Percentiles rank a stretch among this genome's conserved stretches.
phyloP scores from a whole-genome alignment of 2,329 filamentous ascomycete genomes.

The Fusarium proliferatum region DNA sequence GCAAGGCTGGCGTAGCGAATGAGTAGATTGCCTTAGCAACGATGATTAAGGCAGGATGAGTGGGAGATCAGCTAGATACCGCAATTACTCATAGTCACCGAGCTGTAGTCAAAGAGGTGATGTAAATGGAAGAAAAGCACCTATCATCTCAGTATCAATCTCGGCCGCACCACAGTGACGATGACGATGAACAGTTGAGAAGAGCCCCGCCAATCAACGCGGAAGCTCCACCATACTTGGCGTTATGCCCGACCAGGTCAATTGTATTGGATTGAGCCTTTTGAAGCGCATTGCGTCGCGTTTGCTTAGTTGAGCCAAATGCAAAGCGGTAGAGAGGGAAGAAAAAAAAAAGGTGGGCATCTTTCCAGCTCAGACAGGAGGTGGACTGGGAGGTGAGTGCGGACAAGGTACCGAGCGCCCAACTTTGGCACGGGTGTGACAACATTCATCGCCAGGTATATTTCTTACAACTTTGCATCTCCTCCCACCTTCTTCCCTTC shows the following conservation, averaged over 20 bases:
- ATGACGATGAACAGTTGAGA: slow-evolving; percentile 45
- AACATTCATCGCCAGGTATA: slow-evolving; percentile 36
- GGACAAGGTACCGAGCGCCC: slow-evolving; percentile 37
- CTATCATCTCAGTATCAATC: slow-evolving; percentile 12
- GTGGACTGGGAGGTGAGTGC: slow-evolving; percentile 15
- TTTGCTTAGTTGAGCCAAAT: slow-evolving; percentile 34
- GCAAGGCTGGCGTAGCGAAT: not conserved
- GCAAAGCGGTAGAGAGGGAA: not conserved
- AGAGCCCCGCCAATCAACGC: slow-evolving; percentile 42
- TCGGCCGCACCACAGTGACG: slow-evolving; percentile 36
- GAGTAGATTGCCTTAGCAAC: not conserved
- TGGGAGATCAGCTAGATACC: not conserved
- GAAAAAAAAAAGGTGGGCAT: slow-evolving; percentile 28
- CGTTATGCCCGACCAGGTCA: slow-evolving; percentile 36
- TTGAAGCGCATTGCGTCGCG: slow-evolving; percentile 22
- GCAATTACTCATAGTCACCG: slow-evolving; percentile 5
- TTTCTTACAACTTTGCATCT: slow-evolving; percentile 41
- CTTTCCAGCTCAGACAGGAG: slow-evolving; percentile 1
- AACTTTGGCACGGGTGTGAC: slow-evolving; percentile 39
- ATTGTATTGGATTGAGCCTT: slow-evolving; percentile 34
- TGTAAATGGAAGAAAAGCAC: slow-evolving; percentile 22
- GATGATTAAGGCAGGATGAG: not conserved
- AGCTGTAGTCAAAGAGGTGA: not conserved
- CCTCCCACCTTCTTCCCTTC: slow-evolving; percentile 31
- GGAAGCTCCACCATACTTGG: slow-evolving; percentile 44